Evolutionary conservation across 441 rosid species (phyloP).

Genomic region (Syzygium malaccense): DNA sequence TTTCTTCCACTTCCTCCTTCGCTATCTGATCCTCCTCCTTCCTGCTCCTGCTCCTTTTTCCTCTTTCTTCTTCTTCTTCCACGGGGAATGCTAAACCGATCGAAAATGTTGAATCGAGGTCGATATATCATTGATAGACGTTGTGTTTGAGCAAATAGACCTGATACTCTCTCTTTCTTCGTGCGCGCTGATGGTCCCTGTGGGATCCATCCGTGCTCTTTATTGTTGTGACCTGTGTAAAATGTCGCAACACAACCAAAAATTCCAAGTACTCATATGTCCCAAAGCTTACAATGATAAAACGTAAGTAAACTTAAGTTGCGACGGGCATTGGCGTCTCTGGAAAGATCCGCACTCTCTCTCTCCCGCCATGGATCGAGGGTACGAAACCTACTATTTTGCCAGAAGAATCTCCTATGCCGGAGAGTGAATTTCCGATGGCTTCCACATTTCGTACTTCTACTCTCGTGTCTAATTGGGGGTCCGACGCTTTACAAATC

Average conservation of each 20-base stretch:
- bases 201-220: too few relatives aligned
- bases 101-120: background rate
- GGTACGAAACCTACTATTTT: background rate
- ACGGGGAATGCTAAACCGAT: background rate
- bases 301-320: background rate
- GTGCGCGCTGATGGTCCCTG: too few relatives aligned
- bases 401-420: background rate
- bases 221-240: too few relatives aligned
- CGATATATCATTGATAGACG: background rate
- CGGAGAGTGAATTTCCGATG: background rate
- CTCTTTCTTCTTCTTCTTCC: background rate
- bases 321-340: background rate
- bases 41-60: background rate
- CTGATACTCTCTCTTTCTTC: background rate
- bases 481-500: background rate
- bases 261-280: background rate
- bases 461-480: background rate
- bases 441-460: background rate
- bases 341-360: background rate
- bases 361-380: background rate
- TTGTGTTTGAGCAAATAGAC: too few relatives aligned
- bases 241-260: background rate
- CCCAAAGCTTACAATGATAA: background rate
- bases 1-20: background rate
- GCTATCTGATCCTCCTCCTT: background rate